These are phyloP conservation scores for Betula pendula DNA, from an alignment of 306 rosid species.

Conservation along the genomic window DNA sequence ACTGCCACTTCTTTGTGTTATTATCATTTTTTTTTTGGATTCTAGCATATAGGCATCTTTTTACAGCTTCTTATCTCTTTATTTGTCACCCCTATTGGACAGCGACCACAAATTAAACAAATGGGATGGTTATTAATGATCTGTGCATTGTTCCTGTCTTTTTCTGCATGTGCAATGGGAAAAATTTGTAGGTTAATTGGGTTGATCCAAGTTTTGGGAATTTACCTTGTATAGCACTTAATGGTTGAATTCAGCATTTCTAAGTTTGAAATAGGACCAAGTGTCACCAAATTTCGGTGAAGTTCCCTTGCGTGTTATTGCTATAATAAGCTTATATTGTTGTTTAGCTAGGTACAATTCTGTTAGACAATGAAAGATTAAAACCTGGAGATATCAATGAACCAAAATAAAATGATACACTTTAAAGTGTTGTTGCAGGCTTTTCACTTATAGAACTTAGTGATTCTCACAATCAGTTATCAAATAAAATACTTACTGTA, in stretches of 20 bases:
- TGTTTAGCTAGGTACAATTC: neutral
- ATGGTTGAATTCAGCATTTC: conserved; percentile 3
- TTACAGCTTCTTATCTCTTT: neutral
- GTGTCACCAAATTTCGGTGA: neutral
- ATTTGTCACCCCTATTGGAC: conserved; percentile 1
- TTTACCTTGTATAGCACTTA: neutral
- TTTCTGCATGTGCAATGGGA: conserved; percentile 9
- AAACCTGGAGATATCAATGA: neutral
- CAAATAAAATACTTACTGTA: neutral
- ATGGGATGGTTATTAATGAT: conserved; percentile 9
- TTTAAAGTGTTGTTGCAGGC: neutral
- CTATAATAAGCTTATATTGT: neutral
- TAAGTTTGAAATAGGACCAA: conserved; percentile 1
- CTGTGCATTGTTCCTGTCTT: conserved; percentile 9
- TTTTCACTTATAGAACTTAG: neutral
- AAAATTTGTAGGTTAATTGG: conserved; percentile 14
- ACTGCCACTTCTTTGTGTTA: neutral
- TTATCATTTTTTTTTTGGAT: neutral
- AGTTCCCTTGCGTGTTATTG: neutral
- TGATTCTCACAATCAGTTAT: neutral
- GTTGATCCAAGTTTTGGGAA: conserved; percentile 6
- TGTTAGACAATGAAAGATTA: neutral
- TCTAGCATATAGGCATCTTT: neutral
- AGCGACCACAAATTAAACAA: neutral
- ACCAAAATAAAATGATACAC: neutral